phyloP scores from a whole-genome alignment of 148 eudicot species.

The Pouteria glomerata region DNA sequence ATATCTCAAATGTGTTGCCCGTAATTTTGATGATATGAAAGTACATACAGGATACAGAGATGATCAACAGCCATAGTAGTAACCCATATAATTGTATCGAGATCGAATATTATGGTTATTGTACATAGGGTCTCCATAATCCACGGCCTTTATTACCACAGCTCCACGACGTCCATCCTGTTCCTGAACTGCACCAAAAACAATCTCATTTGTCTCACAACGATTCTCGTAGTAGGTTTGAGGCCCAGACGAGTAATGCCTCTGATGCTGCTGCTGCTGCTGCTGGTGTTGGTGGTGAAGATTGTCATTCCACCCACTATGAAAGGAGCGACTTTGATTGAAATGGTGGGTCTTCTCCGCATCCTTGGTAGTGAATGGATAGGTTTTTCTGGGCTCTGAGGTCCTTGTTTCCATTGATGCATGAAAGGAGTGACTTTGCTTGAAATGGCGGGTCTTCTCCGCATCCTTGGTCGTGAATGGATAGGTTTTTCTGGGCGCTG shows the following conservation, averaged over 20 bases:
- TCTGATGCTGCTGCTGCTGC: slow-evolving; percentile 51
- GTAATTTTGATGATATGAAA: not conserved
- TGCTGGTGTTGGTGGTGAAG: slow-evolving; percentile 32
- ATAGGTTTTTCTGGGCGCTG: slow-evolving; percentile 27
- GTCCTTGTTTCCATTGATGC: slow-evolving; percentile 37
- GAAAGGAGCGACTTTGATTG: slow-evolving; percentile 35
- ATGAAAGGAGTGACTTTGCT: slow-evolving; percentile 28
- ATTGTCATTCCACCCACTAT: slow-evolving; percentile 35
- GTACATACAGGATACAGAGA: not conserved
- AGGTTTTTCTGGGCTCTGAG: slow-evolving; percentile 28
- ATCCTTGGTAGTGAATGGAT: slow-evolving; percentile 30
- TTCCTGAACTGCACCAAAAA: slow-evolving; percentile 88
- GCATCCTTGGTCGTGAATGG: slow-evolving; percentile 27
- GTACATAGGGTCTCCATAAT: slow-evolving; percentile 53
- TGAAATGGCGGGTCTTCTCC: no score
- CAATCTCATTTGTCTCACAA: slow-evolving; percentile 63
- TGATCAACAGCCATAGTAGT: slow-evolving; percentile 54
- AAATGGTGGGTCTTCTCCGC: slow-evolving; percentile 31
- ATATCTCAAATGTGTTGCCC: slow-evolving; percentile 3
- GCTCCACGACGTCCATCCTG: slow-evolving; percentile 65
- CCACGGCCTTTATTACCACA: slow-evolving; percentile 83
- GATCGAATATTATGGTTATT: slow-evolving; percentile 49
- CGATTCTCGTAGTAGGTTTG: slow-evolving; percentile 46
- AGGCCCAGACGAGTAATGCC: slow-evolving; percentile 38
- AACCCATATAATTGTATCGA: slow-evolving; percentile 76